A percentile compares a stretch with the other conserved stretches of the same genome.
These are phyloP conservation scores for Backusella mclennaniae DNA, from an alignment of 192 early-diverging fungal genomes.

Conservation along the genomic window DNA sequence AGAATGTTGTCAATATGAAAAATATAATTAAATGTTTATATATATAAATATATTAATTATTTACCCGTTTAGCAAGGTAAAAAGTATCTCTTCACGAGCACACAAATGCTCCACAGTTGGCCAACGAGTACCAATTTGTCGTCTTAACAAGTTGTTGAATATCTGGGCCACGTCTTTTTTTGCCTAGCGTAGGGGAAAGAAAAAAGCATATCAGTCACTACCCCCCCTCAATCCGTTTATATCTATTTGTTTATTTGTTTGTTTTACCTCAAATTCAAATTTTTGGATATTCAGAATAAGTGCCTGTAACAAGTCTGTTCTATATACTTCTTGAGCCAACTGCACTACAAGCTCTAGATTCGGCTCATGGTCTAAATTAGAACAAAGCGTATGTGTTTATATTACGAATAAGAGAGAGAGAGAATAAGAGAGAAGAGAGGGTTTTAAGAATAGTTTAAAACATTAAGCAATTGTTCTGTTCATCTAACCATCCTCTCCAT, in stretches of 20 bases:
- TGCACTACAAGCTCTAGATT: constrained; percentile 89
- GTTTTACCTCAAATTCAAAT: constrained; percentile 87
- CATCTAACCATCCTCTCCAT: constrained; percentile 86
- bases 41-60: neutral
- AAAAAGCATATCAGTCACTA: neutral
- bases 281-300: constrained; percentile 87
- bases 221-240: neutral
- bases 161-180: constrained; percentile 98
- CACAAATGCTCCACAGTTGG: constrained; percentile 96
- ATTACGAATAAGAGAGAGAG: neutral
- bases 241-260: neutral
- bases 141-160: constrained; percentile 93
- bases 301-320: constrained; percentile 84
- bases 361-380: constrained; percentile 72
- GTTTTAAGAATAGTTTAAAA: neutral
- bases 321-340: constrained; percentile 95
- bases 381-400: neutral
- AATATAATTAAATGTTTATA: no score
- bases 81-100: constrained; percentile 79
- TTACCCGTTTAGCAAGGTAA: constrained; percentile 79
- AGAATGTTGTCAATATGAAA: constrained; percentile 1
- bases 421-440: neutral
- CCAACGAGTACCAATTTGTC: constrained; percentile 91
- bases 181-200: constrained; percentile 50
- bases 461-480: neutral